Conservation (phyloP, 208 protist species). For the Borovskyia barvae region DNA sequence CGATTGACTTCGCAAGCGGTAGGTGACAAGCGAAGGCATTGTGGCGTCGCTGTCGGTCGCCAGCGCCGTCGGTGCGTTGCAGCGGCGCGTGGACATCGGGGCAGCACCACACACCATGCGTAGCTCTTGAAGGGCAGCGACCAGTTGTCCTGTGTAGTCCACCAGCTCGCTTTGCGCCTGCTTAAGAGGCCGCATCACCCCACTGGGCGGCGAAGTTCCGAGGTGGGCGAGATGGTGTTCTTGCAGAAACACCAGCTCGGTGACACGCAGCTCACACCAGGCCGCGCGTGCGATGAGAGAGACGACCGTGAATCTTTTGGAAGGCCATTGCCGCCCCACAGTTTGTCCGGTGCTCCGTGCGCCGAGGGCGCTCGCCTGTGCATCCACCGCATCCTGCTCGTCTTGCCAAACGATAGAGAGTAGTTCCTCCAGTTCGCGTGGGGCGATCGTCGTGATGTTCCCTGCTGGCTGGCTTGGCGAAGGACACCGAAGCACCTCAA, state of each 20-base stretch:
- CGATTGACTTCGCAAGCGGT: conserved; percentile 5
- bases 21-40: conserved; percentile 1
- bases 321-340: neutral
- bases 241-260: conserved; percentile 20
- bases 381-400: no score
- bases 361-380: no score
- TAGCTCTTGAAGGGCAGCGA: conserved; percentile 21
- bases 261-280: conserved; percentile 26
- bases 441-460: no score
- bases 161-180: conserved; percentile 7
- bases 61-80: neutral
- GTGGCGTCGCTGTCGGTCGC: neutral
- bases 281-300: conserved; percentile 21
- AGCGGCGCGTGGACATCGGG: neutral
- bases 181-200: neutral
- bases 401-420: no score
- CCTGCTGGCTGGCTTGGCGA: no score
- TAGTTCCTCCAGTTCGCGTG: no score
- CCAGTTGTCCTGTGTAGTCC: conserved; percentile 11
- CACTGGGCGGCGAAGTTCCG: neutral
- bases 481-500: no score
- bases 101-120: conserved; percentile 1
- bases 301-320: neutral
- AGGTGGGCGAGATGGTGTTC: conserved; percentile 8
- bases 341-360: no score